Percentiles rank a stretch among this genome's conserved stretches.
phyloP scores from a whole-genome alignment of 2,329 filamentous ascomycete genomes.

The Fusarium mundagurra region DNA sequence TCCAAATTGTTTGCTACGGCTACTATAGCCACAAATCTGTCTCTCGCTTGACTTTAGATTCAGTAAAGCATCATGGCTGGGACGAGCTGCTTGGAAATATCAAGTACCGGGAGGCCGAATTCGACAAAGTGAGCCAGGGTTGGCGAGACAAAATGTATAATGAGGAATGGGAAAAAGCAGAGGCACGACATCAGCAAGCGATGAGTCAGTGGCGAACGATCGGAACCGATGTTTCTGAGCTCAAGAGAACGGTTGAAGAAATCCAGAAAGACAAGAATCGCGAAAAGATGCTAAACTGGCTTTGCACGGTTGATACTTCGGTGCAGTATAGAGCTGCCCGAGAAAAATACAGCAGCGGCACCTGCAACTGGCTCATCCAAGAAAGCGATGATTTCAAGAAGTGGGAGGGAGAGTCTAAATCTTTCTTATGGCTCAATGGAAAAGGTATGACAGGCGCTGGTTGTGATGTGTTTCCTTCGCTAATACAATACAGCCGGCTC shows the following conservation, averaged over 20 bases:
- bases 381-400: fast-evolving
- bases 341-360: fast-evolving
- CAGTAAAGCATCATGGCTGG: neutral
- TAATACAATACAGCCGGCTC: neutral
- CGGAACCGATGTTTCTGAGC: fast-evolving
- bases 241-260: fast-evolving
- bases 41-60: fast-evolving
- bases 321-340: neutral
- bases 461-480: fast-evolving
- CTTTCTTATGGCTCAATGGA: neutral
- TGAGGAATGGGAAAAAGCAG: neutral
- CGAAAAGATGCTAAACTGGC: neutral
- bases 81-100: fast-evolving
- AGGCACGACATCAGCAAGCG: fast-evolving
- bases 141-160: neutral
- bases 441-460: fast-evolving
- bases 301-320: fast-evolving
- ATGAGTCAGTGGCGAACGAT: neutral
- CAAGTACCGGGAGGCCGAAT: fast-evolving
- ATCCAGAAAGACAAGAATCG: fast-evolving
- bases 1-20: neutral
- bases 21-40: neutral
- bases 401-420: fast-evolving
- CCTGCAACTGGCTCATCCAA: fast-evolving
- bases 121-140: neutral